Percentiles rank a stretch among this genome's conserved stretches.
phyloP scores from a whole-genome alignment of 2,329 filamentous ascomycete species.

The Ceratocystis eucalypticola region DNA sequence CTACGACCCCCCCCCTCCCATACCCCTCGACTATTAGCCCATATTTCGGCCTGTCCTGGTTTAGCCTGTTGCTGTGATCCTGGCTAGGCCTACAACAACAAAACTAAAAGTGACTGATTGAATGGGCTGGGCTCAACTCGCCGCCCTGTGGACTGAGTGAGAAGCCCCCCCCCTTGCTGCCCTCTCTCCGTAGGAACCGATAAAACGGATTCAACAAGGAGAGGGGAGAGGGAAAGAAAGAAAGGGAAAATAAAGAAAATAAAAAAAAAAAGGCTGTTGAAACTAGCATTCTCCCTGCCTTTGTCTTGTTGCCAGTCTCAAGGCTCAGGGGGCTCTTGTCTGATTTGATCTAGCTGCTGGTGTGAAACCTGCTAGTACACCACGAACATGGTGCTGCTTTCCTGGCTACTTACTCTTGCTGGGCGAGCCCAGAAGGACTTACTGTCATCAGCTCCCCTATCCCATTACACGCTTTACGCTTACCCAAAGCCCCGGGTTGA shows the following conservation, averaged over 20 bases:
- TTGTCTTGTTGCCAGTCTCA: background rate
- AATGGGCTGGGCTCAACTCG: background rate
- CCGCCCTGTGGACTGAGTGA: background rate
- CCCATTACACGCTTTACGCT: background rate
- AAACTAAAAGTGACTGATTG: too few species aligned
- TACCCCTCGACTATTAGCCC: background rate
- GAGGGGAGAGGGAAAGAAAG: background rate
- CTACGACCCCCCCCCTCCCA: background rate
- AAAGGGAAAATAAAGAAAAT: background rate
- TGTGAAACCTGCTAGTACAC: constrained; percentile 6
- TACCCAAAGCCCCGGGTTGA: background rate
- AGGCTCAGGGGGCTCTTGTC: background rate
- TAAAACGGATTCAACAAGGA: background rate
- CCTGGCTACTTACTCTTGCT: too few species aligned
- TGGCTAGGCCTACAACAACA: background rate
- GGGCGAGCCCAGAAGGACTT: background rate
- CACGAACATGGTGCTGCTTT: background rate
- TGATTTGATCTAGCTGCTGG: background rate
- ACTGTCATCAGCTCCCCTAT: background rate
- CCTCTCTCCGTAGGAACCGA: constrained; percentile 1
- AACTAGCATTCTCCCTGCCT: background rate
- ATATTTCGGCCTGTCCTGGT: background rate
- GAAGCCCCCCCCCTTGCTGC: background rate
- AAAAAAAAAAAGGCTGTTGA: background rate
- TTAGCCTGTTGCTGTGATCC: background rate